Conservation (phyloP, 176 grass and related monocot genomes). For the Stipa capillata region DNA sequence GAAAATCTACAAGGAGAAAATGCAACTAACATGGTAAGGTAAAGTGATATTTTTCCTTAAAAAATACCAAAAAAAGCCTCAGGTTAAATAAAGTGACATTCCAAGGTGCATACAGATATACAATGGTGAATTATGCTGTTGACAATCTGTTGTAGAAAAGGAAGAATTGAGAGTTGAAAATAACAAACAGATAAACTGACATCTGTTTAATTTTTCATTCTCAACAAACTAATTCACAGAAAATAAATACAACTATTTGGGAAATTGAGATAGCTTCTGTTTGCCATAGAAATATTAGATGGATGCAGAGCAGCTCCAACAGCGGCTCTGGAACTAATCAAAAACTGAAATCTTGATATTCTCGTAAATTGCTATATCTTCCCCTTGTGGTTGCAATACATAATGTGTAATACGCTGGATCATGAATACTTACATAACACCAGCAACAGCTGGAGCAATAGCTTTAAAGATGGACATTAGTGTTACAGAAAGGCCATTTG, state of each 20-base stretch:
- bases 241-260: not conserved
- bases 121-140: not conserved
- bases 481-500: slow-evolving; percentile 53
- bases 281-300: not conserved
- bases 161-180: not conserved
- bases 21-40: not conserved
- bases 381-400: not conserved
- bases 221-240: not conserved
- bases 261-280: not conserved
- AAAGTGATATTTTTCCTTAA: not conserved
- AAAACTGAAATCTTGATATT: not conserved
- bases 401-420: not conserved
- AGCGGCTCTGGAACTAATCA: not conserved
- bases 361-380: not conserved
- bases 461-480: slow-evolving; percentile 62
- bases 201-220: not conserved
- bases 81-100: not conserved
- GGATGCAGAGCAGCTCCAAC: not conserved
- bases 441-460: slow-evolving; percentile 45
- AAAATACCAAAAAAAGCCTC: not conserved
- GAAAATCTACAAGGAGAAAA: slow-evolving; percentile 38
- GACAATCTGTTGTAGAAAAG: not conserved
- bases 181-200: not conserved
- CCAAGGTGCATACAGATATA: not conserved
- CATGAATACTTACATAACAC: slow-evolving; percentile 48